Percentiles rank a stretch among this genome's conserved stretches.
Evolutionary conservation across 352 stramenopile species (phyloP).

Genomic region (Globisporangium carolinianum): DNA sequence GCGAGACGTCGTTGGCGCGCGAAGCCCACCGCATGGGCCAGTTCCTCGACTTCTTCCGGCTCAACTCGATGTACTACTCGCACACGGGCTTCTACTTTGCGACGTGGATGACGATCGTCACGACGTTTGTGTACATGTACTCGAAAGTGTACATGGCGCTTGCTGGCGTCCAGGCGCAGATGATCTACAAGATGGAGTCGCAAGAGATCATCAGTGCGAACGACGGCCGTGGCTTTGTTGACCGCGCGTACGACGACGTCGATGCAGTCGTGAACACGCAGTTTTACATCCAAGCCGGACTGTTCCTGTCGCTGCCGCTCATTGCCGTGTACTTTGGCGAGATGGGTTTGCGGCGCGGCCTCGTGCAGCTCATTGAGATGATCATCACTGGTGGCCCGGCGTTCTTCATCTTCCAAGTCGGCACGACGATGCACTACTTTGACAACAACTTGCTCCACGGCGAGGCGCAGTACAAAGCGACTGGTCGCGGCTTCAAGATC

Average conservation of each 20-base stretch:
- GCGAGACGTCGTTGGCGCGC: constrained; percentile 60
- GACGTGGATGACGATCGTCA: constrained; percentile 80
- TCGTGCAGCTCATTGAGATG: constrained; percentile 68
- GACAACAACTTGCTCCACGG: constrained; percentile 74
- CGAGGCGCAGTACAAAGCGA: constrained; percentile 71
- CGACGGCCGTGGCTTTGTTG: constrained; percentile 44
- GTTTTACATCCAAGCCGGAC: constrained; percentile 77
- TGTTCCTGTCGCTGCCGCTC: constrained; percentile 65
- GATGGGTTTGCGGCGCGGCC: constrained; percentile 49
- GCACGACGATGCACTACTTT: constrained; percentile 82
- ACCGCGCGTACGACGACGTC: constrained; percentile 50
- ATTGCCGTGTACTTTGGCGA: constrained; percentile 76
- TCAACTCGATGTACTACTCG: constrained; percentile 85
- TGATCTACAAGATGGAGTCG: constrained; percentile 63
- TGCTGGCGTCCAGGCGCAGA: constrained; percentile 53
- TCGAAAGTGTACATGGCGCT: constrained; percentile 72
- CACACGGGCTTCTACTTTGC: constrained; percentile 80
- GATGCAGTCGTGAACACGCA: constrained; percentile 71
- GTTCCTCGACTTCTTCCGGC: constrained; percentile 76
- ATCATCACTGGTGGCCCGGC: constrained; percentile 60
- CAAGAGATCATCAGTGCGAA: constrained; percentile 54
- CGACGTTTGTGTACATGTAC: constrained; percentile 83
- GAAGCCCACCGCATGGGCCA: constrained; percentile 75
- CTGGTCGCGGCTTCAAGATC: constrained; percentile 79
- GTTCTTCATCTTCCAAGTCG: constrained; percentile 81